These are phyloP conservation scores for Trifolium dubium DNA, from an alignment of 306 rosid genomes.

Conservation along the genomic window DNA sequence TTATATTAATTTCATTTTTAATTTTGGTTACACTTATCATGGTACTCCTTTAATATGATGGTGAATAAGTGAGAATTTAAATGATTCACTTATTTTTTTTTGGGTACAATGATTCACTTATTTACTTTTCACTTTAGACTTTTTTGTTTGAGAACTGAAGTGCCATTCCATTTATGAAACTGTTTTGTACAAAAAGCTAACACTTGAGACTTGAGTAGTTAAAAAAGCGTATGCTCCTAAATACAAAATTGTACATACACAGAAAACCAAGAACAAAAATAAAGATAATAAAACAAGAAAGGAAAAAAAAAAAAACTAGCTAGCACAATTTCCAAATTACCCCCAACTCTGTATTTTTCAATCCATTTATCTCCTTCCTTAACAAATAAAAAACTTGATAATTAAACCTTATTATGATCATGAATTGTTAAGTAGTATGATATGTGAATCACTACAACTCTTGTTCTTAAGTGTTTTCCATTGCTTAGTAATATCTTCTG, in stretches of 20 bases:
- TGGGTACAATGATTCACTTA: too few species aligned
- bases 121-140: background rate
- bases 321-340: slow-evolving; percentile 4
- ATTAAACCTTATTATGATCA: background rate
- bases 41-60: too few species aligned
- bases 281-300: background rate
- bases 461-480: slow-evolving; percentile 55
- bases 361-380: background rate
- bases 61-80: too few species aligned
- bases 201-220: slow-evolving; percentile 32
- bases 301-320: background rate
- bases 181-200: slow-evolving; percentile 48
- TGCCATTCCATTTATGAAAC: slow-evolving; percentile 44
- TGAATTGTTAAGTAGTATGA: slow-evolving; percentile 51
- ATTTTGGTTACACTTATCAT: too few species aligned
- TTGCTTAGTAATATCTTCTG: slow-evolving; percentile 61
- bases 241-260: slow-evolving; percentile 48
- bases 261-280: slow-evolving; percentile 19
- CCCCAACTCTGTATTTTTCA: slow-evolving; percentile 32
- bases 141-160: slow-evolving; percentile 31
- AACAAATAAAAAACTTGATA: slow-evolving; percentile 23
- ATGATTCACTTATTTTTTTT: too few species aligned
- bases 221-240: slow-evolving; percentile 53
- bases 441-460: slow-evolving; percentile 51
- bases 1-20: too few species aligned